These are phyloP conservation scores for Iberis pinnata DNA, from an alignment of 345 rosid genomes.

Conservation along the genomic window DNA sequence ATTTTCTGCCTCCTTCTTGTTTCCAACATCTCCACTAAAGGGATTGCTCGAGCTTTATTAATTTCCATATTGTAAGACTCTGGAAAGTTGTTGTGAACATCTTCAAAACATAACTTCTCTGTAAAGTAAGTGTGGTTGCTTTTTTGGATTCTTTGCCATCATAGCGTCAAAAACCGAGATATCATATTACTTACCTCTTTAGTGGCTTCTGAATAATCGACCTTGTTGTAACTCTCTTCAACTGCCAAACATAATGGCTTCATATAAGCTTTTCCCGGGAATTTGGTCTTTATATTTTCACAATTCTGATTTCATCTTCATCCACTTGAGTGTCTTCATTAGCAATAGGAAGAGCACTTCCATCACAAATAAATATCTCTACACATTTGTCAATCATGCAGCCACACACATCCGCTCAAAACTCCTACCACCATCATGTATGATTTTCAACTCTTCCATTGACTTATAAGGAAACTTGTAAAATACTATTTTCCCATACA, in stretches of 20 bases:
- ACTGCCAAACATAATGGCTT: background rate
- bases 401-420: no score
- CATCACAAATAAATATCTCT: no score
- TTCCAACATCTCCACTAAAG: background rate
- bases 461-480: no score
- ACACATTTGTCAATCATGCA: no score
- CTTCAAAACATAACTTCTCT: background rate
- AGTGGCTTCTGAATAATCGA: background rate
- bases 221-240: background rate
- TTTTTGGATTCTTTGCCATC: background rate
- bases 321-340: no score
- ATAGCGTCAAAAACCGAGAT: background rate
- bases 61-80: background rate
- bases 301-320: no score
- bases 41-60: background rate
- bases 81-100: background rate
- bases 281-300: background rate
- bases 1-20: background rate
- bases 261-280: background rate
- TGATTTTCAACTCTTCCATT: no score
- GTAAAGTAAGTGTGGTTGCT: background rate
- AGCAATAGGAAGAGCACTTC: no score
- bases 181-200: background rate
- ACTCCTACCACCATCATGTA: no score
- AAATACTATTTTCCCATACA: no score